These are phyloP conservation scores for Raffaelea ambrosiae DNA, from an alignment of 2,329 filamentous ascomycete species.

Conservation along the genomic window DNA sequence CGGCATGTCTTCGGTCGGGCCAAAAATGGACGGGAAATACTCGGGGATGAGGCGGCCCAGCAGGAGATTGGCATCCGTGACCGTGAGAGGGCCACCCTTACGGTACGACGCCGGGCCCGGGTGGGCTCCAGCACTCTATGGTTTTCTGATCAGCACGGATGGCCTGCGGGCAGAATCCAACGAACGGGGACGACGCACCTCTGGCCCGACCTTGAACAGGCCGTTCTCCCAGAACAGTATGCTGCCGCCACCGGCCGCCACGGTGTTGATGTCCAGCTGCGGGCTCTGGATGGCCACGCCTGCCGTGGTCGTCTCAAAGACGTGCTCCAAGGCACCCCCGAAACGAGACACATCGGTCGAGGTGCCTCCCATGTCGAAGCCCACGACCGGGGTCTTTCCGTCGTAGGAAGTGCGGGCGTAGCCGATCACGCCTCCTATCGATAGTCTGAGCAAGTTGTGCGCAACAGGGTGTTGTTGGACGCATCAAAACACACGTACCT, in stretches of 20 bases:
- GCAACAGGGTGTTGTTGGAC: no score
- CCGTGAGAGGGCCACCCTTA: slow-evolving; percentile 56
- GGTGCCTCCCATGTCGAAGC: slow-evolving; percentile 5
- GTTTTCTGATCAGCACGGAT: background rate
- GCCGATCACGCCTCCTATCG: slow-evolving; percentile 62
- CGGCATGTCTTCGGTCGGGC: slow-evolving; percentile 50
- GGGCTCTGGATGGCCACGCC: slow-evolving; percentile 87
- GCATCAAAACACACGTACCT: no score
- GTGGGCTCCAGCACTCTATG: slow-evolving; percentile 54
- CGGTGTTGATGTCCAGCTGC: slow-evolving; percentile 88
- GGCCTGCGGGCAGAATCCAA: background rate
- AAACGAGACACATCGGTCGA: slow-evolving; percentile 3
- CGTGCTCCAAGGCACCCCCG: background rate
- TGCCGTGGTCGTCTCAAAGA: slow-evolving; percentile 41
- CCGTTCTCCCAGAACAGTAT: slow-evolving; percentile 60
- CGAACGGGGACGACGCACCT: no score
- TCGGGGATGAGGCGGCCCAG: slow-evolving; percentile 47
- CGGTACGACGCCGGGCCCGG: slow-evolving; percentile 59
- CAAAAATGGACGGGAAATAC: slow-evolving; percentile 62
- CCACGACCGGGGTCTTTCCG: slow-evolving; percentile 56
- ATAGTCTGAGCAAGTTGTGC: no score
- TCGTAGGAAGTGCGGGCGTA: slow-evolving; percentile 71
- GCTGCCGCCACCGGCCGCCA: slow-evolving; percentile 72
- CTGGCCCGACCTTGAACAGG: slow-evolving; percentile 59
- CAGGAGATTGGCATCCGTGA: slow-evolving; percentile 59